Base-by-base conservation (phyloP, 192 early-diverging fungal genomes). In the Coemansia sp. region DNA sequence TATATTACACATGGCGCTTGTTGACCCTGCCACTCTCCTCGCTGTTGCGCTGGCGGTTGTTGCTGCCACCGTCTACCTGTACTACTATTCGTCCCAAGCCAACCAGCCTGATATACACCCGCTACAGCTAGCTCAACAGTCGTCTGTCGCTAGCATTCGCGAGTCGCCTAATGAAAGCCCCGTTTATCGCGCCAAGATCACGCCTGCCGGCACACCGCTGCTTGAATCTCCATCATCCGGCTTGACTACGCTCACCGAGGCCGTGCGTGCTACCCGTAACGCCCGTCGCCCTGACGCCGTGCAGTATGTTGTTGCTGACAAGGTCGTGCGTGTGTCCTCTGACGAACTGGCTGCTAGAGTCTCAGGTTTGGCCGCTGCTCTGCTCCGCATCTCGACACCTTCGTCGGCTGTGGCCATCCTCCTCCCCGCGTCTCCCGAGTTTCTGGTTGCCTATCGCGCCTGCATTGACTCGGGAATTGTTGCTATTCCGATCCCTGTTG, bases 71-170 rank as follows among this genome's bases (percentile, higher is more conserved):
- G 64, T 78, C 14, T 83, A 83, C 68, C 62, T 77, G 40, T 77
- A 74, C 74, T 77, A 74, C 66, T 83, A 53, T 56, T 77, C 80
- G 67, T 72, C 75, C 24, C 69, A 68, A 59, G 80, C 80, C 44
- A 83, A 71, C 69, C 80, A 75, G 75, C 80, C 80, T 19, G 80
- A 83, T 59, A 64, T 72, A 42, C 75, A 77, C 29, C 80, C 80
- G 53, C 75, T 83, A 40, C 80, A 77, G 69, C 71, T 83, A 3
- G 72, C 74, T 4, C 71, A 78, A 34, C 80, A 78, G 72, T 73
- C 80, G 16, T 68, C 71, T 4, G 71, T 76, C 62, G 68, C 72
- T 59, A 61, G 42, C 4, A 59, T 70, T 16, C 80, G 80, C 66
- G 71, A 67, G 59, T 77, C 72, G 21, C 19, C 57, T 8, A 36